These are phyloP conservation scores for Geosmithia flava DNA, from an alignment of 2,329 filamentous ascomycete genomes.

Conservation along the genomic window DNA sequence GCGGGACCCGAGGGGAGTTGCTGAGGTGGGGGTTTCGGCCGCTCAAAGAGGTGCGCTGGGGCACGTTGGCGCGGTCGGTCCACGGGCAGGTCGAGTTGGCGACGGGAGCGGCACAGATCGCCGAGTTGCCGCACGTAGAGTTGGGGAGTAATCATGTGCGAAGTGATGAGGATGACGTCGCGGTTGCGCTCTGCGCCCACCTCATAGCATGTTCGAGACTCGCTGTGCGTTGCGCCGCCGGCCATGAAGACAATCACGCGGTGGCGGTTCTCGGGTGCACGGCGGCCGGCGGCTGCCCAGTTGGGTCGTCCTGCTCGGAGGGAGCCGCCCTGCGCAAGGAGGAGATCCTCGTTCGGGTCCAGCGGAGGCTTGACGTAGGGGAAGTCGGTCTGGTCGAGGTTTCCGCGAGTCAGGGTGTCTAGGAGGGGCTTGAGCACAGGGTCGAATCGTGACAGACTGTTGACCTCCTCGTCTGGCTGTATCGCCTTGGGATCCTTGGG, in stretches of 20 bases:
- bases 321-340: conserved; percentile 53
- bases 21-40: conserved; percentile 41
- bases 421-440: conserved; percentile 74
- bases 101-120: conserved; percentile 65
- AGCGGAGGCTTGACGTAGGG: conserved; percentile 63
- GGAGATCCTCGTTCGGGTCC: conserved; percentile 46
- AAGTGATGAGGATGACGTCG: conserved; percentile 80
- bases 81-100: conserved; percentile 66
- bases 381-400: conserved; percentile 53
- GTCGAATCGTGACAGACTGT: conserved; percentile 77
- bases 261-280: conserved; percentile 57
- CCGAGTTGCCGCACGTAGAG: conserved; percentile 74
- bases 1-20: conserved; percentile 8
- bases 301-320: conserved; percentile 86
- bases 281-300: conserved; percentile 76
- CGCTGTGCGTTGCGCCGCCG: conserved; percentile 87
- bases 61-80: conserved; percentile 72
- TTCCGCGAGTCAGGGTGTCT: conserved; percentile 57
- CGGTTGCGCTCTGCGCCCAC: conserved; percentile 57
- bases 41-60: conserved; percentile 77
- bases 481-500: conserved; percentile 46
- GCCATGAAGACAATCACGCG: conserved; percentile 90
- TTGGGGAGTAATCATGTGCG: conserved; percentile 81
- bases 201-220: conserved; percentile 83
- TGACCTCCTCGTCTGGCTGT: conserved; percentile 53